Evolutionary conservation across 1,139 yeast species (phyloP), one percentile per base, ranked within the genome.

Genomic region (Pichia sp.): DNA sequence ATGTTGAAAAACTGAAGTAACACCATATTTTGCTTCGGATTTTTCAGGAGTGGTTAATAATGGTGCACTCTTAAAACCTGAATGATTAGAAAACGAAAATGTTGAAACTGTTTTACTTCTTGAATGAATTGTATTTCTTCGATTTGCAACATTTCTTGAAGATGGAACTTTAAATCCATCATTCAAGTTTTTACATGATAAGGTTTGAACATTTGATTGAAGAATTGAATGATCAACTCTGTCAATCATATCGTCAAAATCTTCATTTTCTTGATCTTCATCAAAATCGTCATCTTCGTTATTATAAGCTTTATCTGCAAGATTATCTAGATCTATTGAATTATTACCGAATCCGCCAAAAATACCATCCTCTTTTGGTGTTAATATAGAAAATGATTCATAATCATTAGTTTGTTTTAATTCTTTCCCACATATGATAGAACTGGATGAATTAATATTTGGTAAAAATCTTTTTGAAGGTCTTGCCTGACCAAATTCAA

Each of bases 101-200:
- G 55, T 46, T 29, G 59, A 50, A 20, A 58, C 51, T 4, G 64
- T 58, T 37, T 59, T 55, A 27, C 62, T 54, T 33, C 63, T 50
- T 33, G 49, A 43, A 46, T 57, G 61, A 27, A 51, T 34, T 12
- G 49, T 16, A 36, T 46, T 43, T 3, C 53, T 45, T 35, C 55
- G 45, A n/a, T 58, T 58, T 33, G 55, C 42, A 24, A 44, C 42
- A 12, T 56, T 58, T 16, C 46, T 40, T 16, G 47, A 42, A 24
- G 37, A 30, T 30, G 49, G 51, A 12, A 45, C 40, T 37, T 45
- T 49, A 24, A 47, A 47, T 10, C 45, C 44, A 23, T 47, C 47
- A 34, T 42, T 38, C 5, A 24, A 24, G 11, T 16, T 33, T 20
- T 28, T 20, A 11, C 22, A 23, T 4, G 35, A 25, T 5, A 25